Base-by-base conservation (phyloP, 164 flowering plant genomes). In the Dillenia suffruticosa region DNA sequence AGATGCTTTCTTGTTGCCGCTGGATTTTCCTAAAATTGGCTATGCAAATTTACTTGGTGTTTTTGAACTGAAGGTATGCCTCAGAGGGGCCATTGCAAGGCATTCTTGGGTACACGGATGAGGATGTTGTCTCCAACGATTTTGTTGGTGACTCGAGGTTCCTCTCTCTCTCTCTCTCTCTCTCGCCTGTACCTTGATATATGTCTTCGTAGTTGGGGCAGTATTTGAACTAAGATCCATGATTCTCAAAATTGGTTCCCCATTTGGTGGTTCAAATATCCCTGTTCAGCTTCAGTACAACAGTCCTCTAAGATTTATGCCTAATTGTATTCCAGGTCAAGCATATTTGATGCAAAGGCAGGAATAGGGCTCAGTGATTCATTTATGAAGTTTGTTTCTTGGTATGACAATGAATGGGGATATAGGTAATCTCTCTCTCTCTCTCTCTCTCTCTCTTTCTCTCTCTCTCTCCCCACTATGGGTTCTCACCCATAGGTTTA, bases 351-450 rank as follows among this genome's bases (percentile, higher is more conserved):
- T 63, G 93, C 99, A 10, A 89, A 91, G 67, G 99, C 97, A 12
- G 99, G 99, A 5, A 89, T 94, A 2, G 99, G 92, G 16, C 76
- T 91, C 67, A 91, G 85, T 58, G 32, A 65, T 14, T 83, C 90
- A 32, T 88, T 94, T 80, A 81, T 94, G 89, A 94, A 94, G 82
- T 76, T 94, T 45, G 88, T 91, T 40, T 78, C 96, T 0, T 94
- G 99, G 98, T 94, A 94, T 22, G 98, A 91, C 79, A 94, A 89
- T 14, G 97, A 91, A 69, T 94, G 98, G 98, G 99, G 99, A 52
- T 94, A 94, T 90, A 94, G 98, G 97, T 93, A 79, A 15, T 9
- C 17, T 11, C 12, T 59, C 32, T 46, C 50, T 46, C 60, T 66
- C 50, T 59, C 46, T 55, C 54, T 55, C 43, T 58, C 58, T 2